Base-by-base conservation (phyloP, 129 eudicot species). In the Logfia minima region DNA sequence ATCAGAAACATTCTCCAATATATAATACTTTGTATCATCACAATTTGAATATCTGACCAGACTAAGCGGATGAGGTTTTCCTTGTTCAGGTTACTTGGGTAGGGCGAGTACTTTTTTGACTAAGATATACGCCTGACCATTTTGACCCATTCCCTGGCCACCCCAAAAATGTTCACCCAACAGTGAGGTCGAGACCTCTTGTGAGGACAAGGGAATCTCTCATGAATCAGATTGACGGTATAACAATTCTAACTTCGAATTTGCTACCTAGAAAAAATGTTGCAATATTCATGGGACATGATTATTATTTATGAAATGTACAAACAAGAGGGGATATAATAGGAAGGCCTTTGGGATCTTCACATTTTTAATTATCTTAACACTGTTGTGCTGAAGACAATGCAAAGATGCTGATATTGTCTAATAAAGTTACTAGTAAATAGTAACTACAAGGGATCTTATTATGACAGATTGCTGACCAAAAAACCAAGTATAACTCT, bases 271-370 rank as follows among this genome's bases (percentile, higher is more conserved):
- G 28, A 14, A 5, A 5, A 14, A 17, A 26, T 5, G 39, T 24
- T 28, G 39, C 3, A 14, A 29, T 64, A 6, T 28, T 26, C n/a
- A 65, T 65, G 13, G 70, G 39, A 65, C 43, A 9, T 18, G 5
- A 48, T 29, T 21, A 61, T 60, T 5, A 39, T 60, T 74, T 39
- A 72, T 37, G 24, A 59, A 6, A 71, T 48, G 56, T 59, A 21
- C 31, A 74, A 65, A 65, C 70, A 61, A 74, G 61, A 74, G 34
- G 60, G 69, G 28, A 37, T 74, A 28, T 31, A n/a, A 37, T 21
- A 6, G 56, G 55, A 6, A 34, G 56, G 39, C 18, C 31, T 37
- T 74, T 74, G 28, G 39, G 78, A 61, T 60, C 41, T 32, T 74
- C 58, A 37, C 5, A 37, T 74, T 74, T 43, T 37, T 6, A 21